Base-by-base conservation (phyloP, 2,329 filamentous ascomycete genomes). In the Sporothrix pallida region DNA sequence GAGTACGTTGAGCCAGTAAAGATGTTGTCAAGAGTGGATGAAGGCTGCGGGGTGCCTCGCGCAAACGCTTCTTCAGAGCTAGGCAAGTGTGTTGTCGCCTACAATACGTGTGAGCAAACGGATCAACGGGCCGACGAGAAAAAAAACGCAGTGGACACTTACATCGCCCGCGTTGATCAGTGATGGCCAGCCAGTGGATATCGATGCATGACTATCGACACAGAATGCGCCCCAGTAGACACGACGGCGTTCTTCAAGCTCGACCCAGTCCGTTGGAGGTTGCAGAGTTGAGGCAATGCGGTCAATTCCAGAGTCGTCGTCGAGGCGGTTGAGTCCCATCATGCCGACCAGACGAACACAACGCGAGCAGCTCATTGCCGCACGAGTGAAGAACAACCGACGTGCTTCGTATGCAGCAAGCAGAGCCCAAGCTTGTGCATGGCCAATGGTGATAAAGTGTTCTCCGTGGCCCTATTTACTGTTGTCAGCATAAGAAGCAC, bases 121-220 rank as follows among this genome's bases (percentile, higher is more conserved):
- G 15, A 65, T 52, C 44, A 5, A 62, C 12, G 15, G n/a, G 54
- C 8, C 23, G 31, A 62, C 7, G n/a, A 1, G 13, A 44, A 58
- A 2, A 9, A 44, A 26, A 37, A 6, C 31, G 31, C 31, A 6
- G 31, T 37, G 17, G 54, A 62, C 56, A 77, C 82, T 78, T 77
- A 87, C 88, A 76, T 97, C 93, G 79, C 85, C 85, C 74, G 93
- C 87, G 76, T 97, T 91, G 58, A 97, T 90, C 37, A 90, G 84
- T 84, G 93, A 91, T 0, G 95, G 93, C 95, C 95, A 98, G 2
- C 95, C 95, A 3, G 94, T 97, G 13, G 93, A 94, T 70, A 97
- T 93, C 78, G 92, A 94, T 2, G 93, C 91, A 82, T 97, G 97
- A 37, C 93, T 88, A 80, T 98, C 95, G 58, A 93, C 87, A 77